Conservation (phyloP, 1,284 basidiomycete species). For the Moesziomyces globuligerus region DNA sequence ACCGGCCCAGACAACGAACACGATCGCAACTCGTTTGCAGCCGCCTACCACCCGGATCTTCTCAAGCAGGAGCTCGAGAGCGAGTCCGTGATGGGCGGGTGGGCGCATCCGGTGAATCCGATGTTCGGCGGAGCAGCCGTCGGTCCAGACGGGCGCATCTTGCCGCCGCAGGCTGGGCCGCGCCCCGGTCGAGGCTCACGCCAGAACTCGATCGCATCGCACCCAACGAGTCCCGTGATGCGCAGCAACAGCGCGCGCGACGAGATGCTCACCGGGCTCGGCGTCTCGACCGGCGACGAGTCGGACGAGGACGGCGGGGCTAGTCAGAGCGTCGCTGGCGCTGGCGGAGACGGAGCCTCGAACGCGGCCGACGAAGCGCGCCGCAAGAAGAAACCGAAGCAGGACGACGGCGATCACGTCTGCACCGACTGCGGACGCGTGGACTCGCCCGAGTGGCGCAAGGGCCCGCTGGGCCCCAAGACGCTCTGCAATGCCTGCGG, state of each 20-base stretch:
- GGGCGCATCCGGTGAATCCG: conserved; percentile 31
- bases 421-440: conserved; percentile 64
- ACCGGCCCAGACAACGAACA: conserved; percentile 31
- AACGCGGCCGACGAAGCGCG: conserved; percentile 32
- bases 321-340: conserved; percentile 8
- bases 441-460: conserved; percentile 65
- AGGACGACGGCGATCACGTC: conserved; percentile 61
- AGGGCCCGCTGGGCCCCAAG: conserved; percentile 63
- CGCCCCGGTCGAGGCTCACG: conserved; percentile 22
- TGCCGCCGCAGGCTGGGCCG: conserved; percentile 9
- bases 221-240: conserved; percentile 43
- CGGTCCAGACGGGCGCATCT: conserved; percentile 29
- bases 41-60: conserved; percentile 43
- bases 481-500: conserved; percentile 64
- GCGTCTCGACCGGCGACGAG: conserved; percentile 34
- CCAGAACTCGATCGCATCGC: conserved; percentile 40
- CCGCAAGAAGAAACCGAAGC: conserved; percentile 55
- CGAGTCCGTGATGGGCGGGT: conserved; percentile 19
- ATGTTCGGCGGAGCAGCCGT: conserved; percentile 38
- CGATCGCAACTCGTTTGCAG: conserved; percentile 22
- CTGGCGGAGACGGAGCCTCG: conserved; percentile 7
- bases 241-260: conserved; percentile 33
- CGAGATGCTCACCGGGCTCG: conserved; percentile 35
- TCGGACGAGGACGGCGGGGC: conserved; percentile 38
- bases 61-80: conserved; percentile 49